These are phyloP conservation scores for Schizosaccharomyces cryophilus DNA, from an alignment of 805 yeast species.

Conservation along the genomic window DNA sequence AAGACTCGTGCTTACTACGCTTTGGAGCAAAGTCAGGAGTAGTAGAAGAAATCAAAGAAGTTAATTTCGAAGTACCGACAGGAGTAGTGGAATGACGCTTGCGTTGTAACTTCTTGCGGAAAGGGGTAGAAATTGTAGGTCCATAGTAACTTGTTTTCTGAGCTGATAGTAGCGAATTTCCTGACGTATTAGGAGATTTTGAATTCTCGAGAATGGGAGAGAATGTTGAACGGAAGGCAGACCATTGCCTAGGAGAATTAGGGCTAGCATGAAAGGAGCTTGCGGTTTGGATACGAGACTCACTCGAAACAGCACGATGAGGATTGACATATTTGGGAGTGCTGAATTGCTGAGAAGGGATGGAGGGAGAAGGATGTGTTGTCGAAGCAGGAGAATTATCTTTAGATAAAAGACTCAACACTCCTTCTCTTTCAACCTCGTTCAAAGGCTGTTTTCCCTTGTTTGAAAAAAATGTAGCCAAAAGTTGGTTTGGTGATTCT, in stretches of 20 bases:
- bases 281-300: background rate
- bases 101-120: background rate
- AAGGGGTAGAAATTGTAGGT: constrained; percentile 1
- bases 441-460: background rate
- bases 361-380: background rate
- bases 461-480: background rate
- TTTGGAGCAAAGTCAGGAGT: background rate
- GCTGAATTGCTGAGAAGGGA: background rate
- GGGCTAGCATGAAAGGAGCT: background rate
- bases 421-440: constrained; percentile 1
- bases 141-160: background rate
- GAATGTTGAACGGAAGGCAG: constrained; percentile 1
- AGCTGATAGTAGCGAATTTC: background rate
- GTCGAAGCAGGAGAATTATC: background rate
- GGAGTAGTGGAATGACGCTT: background rate
- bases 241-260: background rate
- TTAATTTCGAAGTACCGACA: background rate
- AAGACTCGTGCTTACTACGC: background rate
- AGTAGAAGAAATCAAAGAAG: background rate
- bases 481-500: background rate
- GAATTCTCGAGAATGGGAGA: background rate
- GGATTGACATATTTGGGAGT: background rate
- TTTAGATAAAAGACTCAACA: background rate
- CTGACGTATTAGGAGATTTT: background rate
- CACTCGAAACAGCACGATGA: background rate